These are phyloP conservation scores for Spergularia bocconei DNA, from an alignment of 148 eudicot genomes.

Conservation along the genomic window DNA sequence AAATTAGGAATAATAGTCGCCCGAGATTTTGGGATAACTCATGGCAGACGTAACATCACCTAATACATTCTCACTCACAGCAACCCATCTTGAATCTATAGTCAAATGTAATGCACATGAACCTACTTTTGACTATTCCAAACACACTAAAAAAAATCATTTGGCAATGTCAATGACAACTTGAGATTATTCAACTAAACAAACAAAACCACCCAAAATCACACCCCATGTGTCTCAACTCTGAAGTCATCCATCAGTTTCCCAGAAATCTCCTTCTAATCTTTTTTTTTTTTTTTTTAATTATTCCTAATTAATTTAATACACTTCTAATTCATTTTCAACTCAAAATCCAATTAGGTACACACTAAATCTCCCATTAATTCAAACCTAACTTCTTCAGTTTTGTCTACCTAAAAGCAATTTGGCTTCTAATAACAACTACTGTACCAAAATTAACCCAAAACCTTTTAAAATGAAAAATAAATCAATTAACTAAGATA, in stretches of 20 bases:
- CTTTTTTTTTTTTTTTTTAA: too few relatives aligned
- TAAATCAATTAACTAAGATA: neutral
- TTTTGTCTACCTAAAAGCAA: slow-evolving; percentile 6
- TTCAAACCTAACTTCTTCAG: slow-evolving; percentile 14
- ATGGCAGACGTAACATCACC: slow-evolving; percentile 1
- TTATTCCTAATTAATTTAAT: slow-evolving; percentile 3
- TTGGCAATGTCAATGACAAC: slow-evolving; percentile 26
- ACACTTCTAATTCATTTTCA: neutral
- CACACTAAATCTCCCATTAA: neutral
- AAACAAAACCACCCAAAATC: slow-evolving; percentile 1
- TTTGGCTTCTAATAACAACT: slow-evolving; percentile 12
- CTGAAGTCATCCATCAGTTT: slow-evolving; percentile 25
- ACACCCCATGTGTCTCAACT: slow-evolving; percentile 27
- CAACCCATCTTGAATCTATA: slow-evolving; percentile 25
- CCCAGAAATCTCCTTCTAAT: slow-evolving; percentile 26
- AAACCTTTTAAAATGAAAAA: neutral
- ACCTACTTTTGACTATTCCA: slow-evolving; percentile 29
- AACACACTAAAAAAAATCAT: slow-evolving; percentile 3
- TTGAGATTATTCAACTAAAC: slow-evolving; percentile 16
- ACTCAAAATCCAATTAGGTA: slow-evolving; percentile 13
- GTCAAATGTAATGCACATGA: slow-evolving; percentile 29
- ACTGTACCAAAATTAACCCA: neutral
- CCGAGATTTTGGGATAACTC: neutral
- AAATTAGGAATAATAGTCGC: neutral
- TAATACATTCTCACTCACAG: slow-evolving; percentile 1